Conservation (phyloP, 1,139 yeast species). For the Zhuliangozyma blackwelliae region DNA sequence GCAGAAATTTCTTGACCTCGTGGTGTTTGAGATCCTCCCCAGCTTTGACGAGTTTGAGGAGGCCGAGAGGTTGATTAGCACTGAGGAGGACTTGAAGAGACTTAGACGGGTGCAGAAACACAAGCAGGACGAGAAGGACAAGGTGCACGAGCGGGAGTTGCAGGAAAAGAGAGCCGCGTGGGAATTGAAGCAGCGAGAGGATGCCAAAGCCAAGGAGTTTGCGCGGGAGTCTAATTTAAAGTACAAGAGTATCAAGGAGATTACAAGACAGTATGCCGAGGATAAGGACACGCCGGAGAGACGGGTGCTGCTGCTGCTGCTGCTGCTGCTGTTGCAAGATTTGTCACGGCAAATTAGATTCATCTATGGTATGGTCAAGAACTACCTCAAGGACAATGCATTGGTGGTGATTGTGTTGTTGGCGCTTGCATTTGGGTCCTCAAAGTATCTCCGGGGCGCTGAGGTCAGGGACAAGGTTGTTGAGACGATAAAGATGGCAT, state of each 20-base stretch:
- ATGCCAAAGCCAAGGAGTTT: conserved; percentile 14
- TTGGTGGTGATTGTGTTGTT: conserved; percentile 24
- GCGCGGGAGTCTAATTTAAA: conserved; percentile 25
- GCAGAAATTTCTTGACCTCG: conserved; percentile 27
- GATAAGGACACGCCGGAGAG: not conserved
- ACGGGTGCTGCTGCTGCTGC: not conserved
- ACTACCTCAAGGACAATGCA: conserved; percentile 27
- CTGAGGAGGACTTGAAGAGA: conserved; percentile 13
- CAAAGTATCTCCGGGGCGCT: conserved; percentile 19
- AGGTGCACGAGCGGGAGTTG: conserved; percentile 16
- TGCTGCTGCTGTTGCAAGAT: not conserved
- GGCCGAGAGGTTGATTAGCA: conserved; percentile 23
- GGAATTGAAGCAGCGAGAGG: conserved; percentile 16
- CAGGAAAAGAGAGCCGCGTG: conserved; percentile 19
- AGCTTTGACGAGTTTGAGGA: conserved; percentile 23
- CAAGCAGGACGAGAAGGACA: conserved; percentile 14
- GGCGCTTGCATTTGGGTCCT: conserved; percentile 18
- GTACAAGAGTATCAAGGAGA: conserved; percentile 32
- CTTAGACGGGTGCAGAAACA: conserved; percentile 16
- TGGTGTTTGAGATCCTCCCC: conserved; percentile 35
- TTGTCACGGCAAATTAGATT: conserved; percentile 14
- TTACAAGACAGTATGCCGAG: conserved; percentile 12
- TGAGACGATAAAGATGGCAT: conserved; percentile 44
- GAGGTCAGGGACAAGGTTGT: conserved; percentile 28
- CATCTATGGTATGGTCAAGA: conserved; percentile 14